A percentile compares a stretch with the other conserved stretches of the same genome.
These are phyloP conservation scores for Cladosporium sp. DNA, from an alignment of 2,329 filamentous ascomycete genomes.

Conservation along the genomic window DNA sequence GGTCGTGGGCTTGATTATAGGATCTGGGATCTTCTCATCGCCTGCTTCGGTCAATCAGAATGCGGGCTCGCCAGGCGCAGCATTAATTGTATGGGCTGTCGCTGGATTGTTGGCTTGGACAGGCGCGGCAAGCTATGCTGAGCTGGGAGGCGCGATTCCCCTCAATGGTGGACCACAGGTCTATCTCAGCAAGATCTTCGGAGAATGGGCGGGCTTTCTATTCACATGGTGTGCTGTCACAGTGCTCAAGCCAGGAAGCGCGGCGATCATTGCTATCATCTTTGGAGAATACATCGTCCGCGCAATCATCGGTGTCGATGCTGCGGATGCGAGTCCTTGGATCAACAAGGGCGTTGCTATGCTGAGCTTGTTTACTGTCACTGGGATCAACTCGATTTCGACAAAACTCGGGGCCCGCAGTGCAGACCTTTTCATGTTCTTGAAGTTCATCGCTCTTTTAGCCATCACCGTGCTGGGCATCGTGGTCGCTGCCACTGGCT, in stretches of 20 bases:
- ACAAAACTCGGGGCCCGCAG: conserved; percentile 81
- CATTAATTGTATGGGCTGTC: conserved; percentile 84
- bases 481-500: conserved; percentile 80
- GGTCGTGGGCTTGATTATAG: conserved; percentile 89
- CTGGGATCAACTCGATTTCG: conserved; percentile 82
- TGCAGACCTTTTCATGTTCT: conserved; percentile 91
- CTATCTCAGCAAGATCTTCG: conserved; percentile 94
- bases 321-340: conserved; percentile 75
- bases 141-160: conserved; percentile 91
- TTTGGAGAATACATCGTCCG: conserved; percentile 97
- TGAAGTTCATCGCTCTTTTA: conserved; percentile 88
- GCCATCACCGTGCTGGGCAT: conserved; percentile 84
- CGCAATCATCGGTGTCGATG: conserved; percentile 80
- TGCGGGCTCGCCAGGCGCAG: conserved; percentile 83
- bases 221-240: conserved; percentile 96
- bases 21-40: conserved; percentile 92
- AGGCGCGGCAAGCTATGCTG: conserved; percentile 88
- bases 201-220: conserved; percentile 84
- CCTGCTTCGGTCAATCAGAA: conserved; percentile 89
- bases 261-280: conserved; percentile 94
- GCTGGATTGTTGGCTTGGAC: conserved; percentile 95
- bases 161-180: conserved; percentile 91
- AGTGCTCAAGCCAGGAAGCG: conserved; percentile 87
- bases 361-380: conserved; percentile 69
- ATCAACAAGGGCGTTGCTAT: conserved; percentile 85